Evolutionary conservation across 2,329 filamentous ascomycete genomes (phyloP).

Genomic region (Scedosporium dehoogii): DNA sequence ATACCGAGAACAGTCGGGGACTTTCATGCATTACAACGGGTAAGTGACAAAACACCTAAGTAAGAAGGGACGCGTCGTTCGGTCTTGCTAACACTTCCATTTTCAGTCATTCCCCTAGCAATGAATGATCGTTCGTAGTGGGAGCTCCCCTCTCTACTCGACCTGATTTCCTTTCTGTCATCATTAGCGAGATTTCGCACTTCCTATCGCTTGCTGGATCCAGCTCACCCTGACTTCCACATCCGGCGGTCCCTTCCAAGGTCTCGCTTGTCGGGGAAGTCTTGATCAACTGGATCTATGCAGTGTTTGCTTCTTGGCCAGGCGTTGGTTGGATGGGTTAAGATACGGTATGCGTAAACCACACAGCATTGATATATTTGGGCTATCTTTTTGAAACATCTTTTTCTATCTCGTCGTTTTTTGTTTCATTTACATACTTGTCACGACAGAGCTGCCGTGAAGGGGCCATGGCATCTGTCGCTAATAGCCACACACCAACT

Average conservation of each 20-base stretch:
- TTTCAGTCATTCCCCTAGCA: neutral
- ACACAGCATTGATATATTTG: neutral
- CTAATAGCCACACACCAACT: neutral
- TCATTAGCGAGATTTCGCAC: neutral
- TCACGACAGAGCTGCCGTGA: neutral
- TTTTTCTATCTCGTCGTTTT: neutral
- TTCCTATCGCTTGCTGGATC: neutral
- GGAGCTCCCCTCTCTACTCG: neutral
- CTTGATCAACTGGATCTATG: no score
- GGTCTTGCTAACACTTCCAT: neutral
- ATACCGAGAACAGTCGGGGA: constrained; percentile 35
- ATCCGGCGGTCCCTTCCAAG: no score
- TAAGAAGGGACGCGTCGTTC: no score
- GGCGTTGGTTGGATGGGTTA: neutral
- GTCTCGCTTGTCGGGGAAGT: no score
- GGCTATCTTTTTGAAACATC: neutral
- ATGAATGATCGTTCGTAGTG: neutral
- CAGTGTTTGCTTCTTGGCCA: neutral
- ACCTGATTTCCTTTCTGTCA: neutral
- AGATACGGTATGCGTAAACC: neutral
- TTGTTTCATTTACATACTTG: neutral
- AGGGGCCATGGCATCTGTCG: neutral
- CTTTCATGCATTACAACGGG: constrained; percentile 39
- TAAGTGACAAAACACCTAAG: constrained; percentile 29
- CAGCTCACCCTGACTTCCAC: no score